phyloP scores from a whole-genome alignment of 2,329 filamentous ascomycete genomes.

The Colletotrichum tropicale region DNA sequence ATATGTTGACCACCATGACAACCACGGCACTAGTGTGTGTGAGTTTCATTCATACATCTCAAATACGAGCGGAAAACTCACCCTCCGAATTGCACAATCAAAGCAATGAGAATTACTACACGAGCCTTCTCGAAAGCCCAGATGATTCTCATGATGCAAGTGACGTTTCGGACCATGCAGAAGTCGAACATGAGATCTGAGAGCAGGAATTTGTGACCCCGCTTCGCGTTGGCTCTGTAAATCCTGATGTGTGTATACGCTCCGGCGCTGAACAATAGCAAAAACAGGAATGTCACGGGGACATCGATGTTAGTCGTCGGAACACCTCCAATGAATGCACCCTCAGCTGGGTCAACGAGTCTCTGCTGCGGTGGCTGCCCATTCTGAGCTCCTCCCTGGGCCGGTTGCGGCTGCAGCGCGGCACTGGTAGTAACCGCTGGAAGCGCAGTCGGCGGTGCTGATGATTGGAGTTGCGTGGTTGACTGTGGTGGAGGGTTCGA shows the following conservation, averaged over 20 bases:
- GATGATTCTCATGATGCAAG: conserved; percentile 38
- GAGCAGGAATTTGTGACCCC: conserved; percentile 42
- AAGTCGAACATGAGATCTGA: conserved; percentile 42
- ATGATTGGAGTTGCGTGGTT: not conserved
- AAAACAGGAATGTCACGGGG: conserved; percentile 26
- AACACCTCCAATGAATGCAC: conserved; percentile 5
- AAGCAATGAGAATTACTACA: conserved; percentile 35
- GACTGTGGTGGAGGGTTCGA: not conserved
- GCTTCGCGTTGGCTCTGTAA: conserved; percentile 31
- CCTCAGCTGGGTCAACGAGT: conserved; percentile 6
- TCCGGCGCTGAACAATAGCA: conserved; percentile 27
- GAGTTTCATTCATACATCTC: conserved; percentile 22
- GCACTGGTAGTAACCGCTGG: not conserved
- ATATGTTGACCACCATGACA: conserved; percentile 39
- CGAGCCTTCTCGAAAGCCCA: conserved; percentile 33
- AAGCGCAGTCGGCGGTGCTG: not conserved
- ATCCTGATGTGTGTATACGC: conserved; percentile 28
- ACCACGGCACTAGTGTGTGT: conserved; percentile 40
- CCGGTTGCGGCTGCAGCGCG: not conserved
- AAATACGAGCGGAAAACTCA: conserved; percentile 2
- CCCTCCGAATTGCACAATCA: conserved; percentile 41
- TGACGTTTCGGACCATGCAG: conserved; percentile 37
- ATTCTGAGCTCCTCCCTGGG: not conserved
- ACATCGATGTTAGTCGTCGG: conserved; percentile 23
- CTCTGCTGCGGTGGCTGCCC: not conserved